A percentile compares a stretch with the other conserved stretches of the same genome.
Evolutionary conservation across 768 basidiomycete genomes (phyloP).

Genomic region (Russula virescens): DNA sequence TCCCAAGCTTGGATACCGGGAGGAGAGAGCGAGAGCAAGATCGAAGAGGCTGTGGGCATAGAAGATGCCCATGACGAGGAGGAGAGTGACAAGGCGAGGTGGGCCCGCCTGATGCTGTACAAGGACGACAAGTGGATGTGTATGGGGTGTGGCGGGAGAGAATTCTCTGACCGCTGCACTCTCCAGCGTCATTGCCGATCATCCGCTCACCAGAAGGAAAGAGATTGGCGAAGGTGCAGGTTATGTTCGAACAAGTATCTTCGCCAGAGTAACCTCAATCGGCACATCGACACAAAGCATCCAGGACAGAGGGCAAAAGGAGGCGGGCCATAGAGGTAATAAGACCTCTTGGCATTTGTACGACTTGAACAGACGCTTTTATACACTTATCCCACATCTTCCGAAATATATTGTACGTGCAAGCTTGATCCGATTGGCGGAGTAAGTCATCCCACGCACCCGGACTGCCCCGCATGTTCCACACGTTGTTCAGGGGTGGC

Average conservation of each 20-base stretch:
- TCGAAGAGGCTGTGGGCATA: not conserved
- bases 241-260: not conserved
- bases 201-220: not conserved
- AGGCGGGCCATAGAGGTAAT: not conserved
- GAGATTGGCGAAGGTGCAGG: not conserved
- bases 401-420: no score
- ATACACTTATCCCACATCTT: not conserved
- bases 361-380: no score
- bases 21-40: no score
- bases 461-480: not conserved
- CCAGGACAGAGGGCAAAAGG: not conserved
- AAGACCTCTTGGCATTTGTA: not conserved
- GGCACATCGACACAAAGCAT: not conserved
- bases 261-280: accelerated
- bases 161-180: not conserved
- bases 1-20: not conserved
- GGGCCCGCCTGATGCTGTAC: not conserved
- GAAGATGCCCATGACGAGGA: not conserved
- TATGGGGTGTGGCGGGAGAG: not conserved
- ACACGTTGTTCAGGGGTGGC: not conserved
- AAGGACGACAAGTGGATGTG: not conserved
- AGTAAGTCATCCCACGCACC: not conserved
- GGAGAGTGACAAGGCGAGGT: not conserved
- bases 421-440: not conserved
- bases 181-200: not conserved